phyloP scores from a whole-genome alignment of 2,329 filamentous ascomycete species.

The Aspergillus japonicus region DNA sequence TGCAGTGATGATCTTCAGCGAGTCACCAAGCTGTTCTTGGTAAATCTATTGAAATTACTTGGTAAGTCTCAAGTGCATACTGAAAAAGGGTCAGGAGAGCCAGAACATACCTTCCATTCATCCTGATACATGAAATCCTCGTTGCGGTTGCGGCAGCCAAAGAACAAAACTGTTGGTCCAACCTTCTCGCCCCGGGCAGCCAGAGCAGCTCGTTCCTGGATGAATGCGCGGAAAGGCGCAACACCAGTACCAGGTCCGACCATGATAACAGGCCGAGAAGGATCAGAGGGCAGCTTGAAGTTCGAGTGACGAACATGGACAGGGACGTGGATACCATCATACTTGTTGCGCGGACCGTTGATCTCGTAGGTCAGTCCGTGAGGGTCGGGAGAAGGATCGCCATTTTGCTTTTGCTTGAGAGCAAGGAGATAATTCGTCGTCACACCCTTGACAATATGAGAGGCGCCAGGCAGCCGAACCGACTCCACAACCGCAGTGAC shows the following conservation, averaged over 20 bases:
- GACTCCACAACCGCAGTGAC: constrained; percentile 94
- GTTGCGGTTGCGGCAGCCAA: constrained; percentile 81
- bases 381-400: constrained; percentile 73
- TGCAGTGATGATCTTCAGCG: constrained; percentile 85
- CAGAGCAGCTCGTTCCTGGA: constrained; percentile 87
- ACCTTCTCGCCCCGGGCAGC: constrained; percentile 77
- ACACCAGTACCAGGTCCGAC: constrained; percentile 95
- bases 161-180: constrained; percentile 87
- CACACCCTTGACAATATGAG: constrained; percentile 83
- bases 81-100: constrained; percentile 1
- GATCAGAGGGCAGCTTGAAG: constrained; percentile 97
- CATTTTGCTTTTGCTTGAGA: constrained; percentile 94
- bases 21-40: constrained; percentile 78
- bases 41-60: constrained; percentile 61
- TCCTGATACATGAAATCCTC: constrained; percentile 92
- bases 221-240: constrained; percentile 90
- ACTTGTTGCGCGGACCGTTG: constrained; percentile 89
- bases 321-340: constrained; percentile 90
- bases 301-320: constrained; percentile 97
- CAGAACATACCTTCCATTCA: constrained; percentile 80
- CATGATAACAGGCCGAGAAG: constrained; percentile 91
- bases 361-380: constrained; percentile 86
- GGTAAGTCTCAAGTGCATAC: constrained; percentile 21
- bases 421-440: constrained; percentile 95
- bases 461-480: constrained; percentile 70